phyloP scores from a whole-genome alignment of 2,329 filamentous ascomycete species.

The Ophiostoma piceae region DNA sequence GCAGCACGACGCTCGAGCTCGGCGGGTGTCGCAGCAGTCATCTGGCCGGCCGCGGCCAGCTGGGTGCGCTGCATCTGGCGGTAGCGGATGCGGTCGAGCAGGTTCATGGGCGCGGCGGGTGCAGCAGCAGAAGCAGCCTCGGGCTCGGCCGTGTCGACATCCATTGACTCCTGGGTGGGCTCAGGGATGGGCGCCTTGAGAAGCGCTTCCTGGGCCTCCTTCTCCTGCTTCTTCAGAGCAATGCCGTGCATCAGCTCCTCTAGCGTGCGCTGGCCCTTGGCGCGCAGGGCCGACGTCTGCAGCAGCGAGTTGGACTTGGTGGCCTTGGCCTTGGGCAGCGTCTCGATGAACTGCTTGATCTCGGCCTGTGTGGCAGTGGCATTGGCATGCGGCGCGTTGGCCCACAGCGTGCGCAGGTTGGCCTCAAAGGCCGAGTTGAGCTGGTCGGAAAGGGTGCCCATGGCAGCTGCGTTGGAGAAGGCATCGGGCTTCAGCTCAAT shows the following conservation, averaged over 20 bases:
- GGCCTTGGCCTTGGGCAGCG: conserved; percentile 53
- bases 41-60: conserved; percentile 38
- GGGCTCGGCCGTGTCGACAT: conserved; percentile 2
- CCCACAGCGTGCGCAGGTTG: conserved; percentile 47
- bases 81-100: conserved; percentile 69
- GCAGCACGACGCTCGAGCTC: conserved; percentile 59
- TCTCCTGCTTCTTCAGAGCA: conserved; percentile 47
- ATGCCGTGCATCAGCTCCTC: conserved; percentile 61
- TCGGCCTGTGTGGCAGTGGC: conserved; percentile 29
- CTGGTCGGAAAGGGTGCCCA: conserved; percentile 40
- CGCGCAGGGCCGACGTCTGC: conserved; percentile 53
- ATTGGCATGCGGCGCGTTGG: conserved; percentile 27
- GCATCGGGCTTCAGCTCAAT: conserved; percentile 47
- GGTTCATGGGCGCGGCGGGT: conserved; percentile 48
- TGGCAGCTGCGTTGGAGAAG: conserved; percentile 35
- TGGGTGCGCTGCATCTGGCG: conserved; percentile 55
- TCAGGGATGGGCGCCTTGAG: conserved; percentile 34
- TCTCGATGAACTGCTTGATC: conserved; percentile 47
- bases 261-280: conserved; percentile 64
- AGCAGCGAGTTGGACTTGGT: conserved; percentile 46
- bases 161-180: conserved; percentile 13
- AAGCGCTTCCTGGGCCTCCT: conserved; percentile 34
- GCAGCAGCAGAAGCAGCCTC: background rate
- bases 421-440: conserved; percentile 51
- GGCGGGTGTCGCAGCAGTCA: conserved; percentile 40